Evolutionary conservation across 1,284 basidiomycete species (phyloP).

Genomic region (Phylloboletellus chloephorus): DNA sequence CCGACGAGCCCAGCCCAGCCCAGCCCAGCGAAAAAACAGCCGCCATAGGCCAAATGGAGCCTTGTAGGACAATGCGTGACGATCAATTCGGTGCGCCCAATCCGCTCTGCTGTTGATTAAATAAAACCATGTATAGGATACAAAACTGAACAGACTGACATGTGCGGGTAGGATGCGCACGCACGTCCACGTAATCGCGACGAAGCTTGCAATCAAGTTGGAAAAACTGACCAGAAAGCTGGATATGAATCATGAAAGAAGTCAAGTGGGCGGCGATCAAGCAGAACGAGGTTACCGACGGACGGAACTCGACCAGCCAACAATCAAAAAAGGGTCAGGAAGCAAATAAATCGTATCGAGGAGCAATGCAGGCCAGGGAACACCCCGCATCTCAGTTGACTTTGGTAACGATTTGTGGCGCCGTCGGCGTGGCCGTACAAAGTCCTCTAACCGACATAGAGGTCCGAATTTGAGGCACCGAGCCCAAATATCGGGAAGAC

Average conservation of each 20-base stretch:
- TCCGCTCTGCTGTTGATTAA: too few species aligned
- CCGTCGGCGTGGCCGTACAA: constrained; percentile 54
- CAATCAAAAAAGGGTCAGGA: constrained; percentile 14
- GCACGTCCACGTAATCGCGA: constrained; percentile 29
- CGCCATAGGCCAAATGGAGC: constrained; percentile 37
- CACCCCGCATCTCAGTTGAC: constrained; percentile 15
- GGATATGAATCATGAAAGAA: constrained; percentile 1
- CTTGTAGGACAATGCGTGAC: constrained; percentile 41
- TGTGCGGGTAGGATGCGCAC: constrained; percentile 13
- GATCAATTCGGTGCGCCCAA: constrained; percentile 34
- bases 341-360: constrained; percentile 10
- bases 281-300: constrained; percentile 18
- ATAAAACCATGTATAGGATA: too few species aligned
- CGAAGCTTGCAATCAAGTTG: constrained; percentile 23
- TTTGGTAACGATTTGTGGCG: constrained; percentile 45
- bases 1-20: constrained; percentile 11
- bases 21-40: too few species aligned
- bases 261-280: constrained; percentile 18
- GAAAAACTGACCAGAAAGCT: constrained; percentile 15
- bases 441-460: constrained; percentile 50
- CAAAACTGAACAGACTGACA: too few species aligned
- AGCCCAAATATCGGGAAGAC: constrained; percentile 54
- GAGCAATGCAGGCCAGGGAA: constrained; percentile 10
- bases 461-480: constrained; percentile 51
- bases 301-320: constrained; percentile 6